Evolutionary conservation across 2,329 filamentous ascomycete genomes (phyloP), one percentile per base, ranked within the genome.

Genomic region (Trichoderma sp.): DNA sequence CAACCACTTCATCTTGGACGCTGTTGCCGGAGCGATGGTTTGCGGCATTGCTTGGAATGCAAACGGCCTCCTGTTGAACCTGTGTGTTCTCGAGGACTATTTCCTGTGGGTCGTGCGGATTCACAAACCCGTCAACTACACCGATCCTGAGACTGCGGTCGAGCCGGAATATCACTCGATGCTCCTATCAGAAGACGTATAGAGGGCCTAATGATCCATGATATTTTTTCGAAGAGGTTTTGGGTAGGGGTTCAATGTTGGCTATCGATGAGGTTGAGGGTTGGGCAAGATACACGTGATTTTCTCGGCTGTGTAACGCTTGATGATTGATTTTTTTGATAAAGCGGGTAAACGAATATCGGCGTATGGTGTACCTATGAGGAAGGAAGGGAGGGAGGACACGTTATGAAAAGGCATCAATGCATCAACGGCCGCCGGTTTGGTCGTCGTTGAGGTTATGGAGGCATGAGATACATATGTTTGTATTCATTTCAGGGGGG

Each of bases 1-100:
- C 60, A 93, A 93, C 78, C 91, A 93, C 80, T 91, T 92, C 78
- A 85, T 93, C 62, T 86, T 93, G 7, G 91, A 93, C 78, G 91
- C 91, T 0, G 86, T 92, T 2, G 91, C 90, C 0, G 91, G 91
- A 15, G 88, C 90, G 6, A 77, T 87, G 36, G 90, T 93, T 3
- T 93, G 91, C 75, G 83, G 83, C 3, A 74, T 92, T 6, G 90
- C 90, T 1, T 93, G 91, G 91, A 80, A 86, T 71, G 79, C 80
- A 61, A 88, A 88, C 75, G 79, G 79, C 34, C 76, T 86, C 18
- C 78, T 93, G 70, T 81, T 92, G 69, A 93, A 93, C 78, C 79
- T 93, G 70, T 80, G 91, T 36, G 85, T 88, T 2, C 34, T 92
- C 18, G 91, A 93, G 78, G 91, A 93, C 76, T 92, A 90, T 77